Evolutionary conservation across 2,329 filamentous ascomycete species (phyloP), one percentile per base, ranked within the genome.

Genomic region (Colletotrichum falcatum): DNA sequence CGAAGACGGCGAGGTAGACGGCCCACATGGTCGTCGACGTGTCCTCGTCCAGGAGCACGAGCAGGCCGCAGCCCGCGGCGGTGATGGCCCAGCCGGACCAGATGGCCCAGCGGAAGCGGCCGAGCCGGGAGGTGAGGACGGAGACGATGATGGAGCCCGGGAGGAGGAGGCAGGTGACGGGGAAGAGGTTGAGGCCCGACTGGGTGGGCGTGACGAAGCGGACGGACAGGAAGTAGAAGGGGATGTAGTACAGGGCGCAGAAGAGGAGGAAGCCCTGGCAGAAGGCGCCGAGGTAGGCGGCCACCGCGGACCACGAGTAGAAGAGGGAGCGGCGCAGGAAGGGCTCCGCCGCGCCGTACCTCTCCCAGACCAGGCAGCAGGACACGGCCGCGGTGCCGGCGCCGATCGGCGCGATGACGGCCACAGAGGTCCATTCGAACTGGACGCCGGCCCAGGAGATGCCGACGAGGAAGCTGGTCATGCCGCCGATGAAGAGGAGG

Each of bases 391-490:
- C 28, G 11, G 16, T 28, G 18, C 62, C 62, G 37, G 46, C 8
- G 18, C 18, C 6, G 12, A 56, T n/a, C 28, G 54, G 51, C 9
- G 18, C 28, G 14, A 65, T 35, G n/a, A 37, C 46, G 53, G 20
- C 16, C 7, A 8, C 2, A 28, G 26, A 28, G 28, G 12, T 20
- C 62, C 62, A 65, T 1, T n/a, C 11, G 18, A 37, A 49, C 28
- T 65, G 62, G 16, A 39, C 5, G 14, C 62, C 62, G 14, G 39
- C 62, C 53, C 51, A 65, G 0, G 62, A 48, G 14, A 65, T 37
- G 23, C 53, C 62, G 6, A 65, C 18, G 8, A 65, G 62, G 5
- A 65, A 65, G 62, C 51, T 54, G 12, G 60, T 63, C 33, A 53
- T 54, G 33, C 48, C 48, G 7, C 33, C 48, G 12, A 63, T 63